Percentiles rank a stretch among this genome's conserved stretches.
Conservation (phyloP, 2,329 filamentous ascomycete species). For the Diaporthe batatas region DNA sequence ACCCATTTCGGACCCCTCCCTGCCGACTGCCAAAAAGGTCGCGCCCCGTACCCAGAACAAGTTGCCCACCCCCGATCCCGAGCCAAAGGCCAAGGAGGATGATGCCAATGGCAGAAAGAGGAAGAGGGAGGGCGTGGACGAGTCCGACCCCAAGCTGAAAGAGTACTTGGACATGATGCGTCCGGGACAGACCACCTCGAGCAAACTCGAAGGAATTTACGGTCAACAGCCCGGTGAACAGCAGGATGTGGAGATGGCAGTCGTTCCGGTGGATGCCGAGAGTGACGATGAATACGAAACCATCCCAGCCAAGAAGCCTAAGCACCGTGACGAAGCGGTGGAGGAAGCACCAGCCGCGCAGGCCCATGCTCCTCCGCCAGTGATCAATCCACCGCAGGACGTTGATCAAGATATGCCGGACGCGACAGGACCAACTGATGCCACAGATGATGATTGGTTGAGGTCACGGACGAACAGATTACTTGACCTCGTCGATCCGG, state of each 20-base stretch:
- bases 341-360: slow-evolving; percentile 38
- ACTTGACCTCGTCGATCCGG: slow-evolving; percentile 85
- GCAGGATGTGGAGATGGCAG: slow-evolving; percentile 35
- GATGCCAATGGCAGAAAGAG: slow-evolving; percentile 72
- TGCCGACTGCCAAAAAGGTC: slow-evolving; percentile 46
- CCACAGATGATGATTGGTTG: slow-evolving; percentile 91
- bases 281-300: slow-evolving; percentile 83
- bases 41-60: slow-evolving; percentile 32
- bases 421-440: slow-evolving; percentile 48
- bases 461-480: slow-evolving; percentile 88
- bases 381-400: slow-evolving; percentile 14
- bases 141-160: slow-evolving; percentile 82
- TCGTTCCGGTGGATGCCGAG: slow-evolving; percentile 61
- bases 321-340: slow-evolving; percentile 52
- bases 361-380: slow-evolving; percentile 36
- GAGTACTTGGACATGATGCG: slow-evolving; percentile 91
- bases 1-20: slow-evolving; percentile 66
- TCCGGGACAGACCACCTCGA: slow-evolving; percentile 71
- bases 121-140: slow-evolving; percentile 71
- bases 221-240: slow-evolving; percentile 46
- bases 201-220: slow-evolving; percentile 67
- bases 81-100: slow-evolving; percentile 43
- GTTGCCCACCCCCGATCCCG: slow-evolving; percentile 40
- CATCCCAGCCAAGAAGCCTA: slow-evolving; percentile 67
- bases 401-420: slow-evolving; percentile 29